These are phyloP conservation scores for Allodekkera sacchari DNA, from an alignment of 805 yeast genomes.

Conservation along the genomic window DNA sequence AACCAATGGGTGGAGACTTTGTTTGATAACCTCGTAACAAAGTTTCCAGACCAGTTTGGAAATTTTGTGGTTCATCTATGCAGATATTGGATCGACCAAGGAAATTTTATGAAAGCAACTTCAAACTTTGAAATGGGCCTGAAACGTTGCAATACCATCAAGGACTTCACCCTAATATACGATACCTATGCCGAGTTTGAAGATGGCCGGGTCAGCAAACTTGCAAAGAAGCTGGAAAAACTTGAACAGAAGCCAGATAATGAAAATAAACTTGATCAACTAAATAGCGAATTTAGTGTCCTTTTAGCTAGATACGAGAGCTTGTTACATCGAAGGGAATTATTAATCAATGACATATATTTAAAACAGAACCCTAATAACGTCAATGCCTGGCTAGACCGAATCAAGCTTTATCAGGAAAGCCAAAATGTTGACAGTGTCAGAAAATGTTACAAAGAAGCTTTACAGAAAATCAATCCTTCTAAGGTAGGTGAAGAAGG, in stretches of 20 bases:
- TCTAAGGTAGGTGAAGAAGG: conserved; percentile 34
- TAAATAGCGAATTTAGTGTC: conserved; percentile 31
- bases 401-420: conserved; percentile 40
- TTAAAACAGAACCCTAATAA: conserved; percentile 54
- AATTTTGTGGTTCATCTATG: conserved; percentile 40
- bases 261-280: conserved; percentile 10
- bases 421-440: conserved; percentile 32
- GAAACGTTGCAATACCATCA: conserved; percentile 36
- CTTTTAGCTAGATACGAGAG: conserved; percentile 42
- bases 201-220: conserved; percentile 35
- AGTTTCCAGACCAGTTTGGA: conserved; percentile 55
- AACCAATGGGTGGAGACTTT: conserved; percentile 12
- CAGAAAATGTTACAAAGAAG: conserved; percentile 52
- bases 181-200: conserved; percentile 56
- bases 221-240: conserved; percentile 19
- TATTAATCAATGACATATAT: conserved; percentile 58
- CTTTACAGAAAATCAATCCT: conserved; percentile 61
- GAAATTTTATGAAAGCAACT: conserved; percentile 30
- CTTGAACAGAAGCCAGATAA: conserved; percentile 8
- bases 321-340: conserved; percentile 46
- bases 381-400: conserved; percentile 60
- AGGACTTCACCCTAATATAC: conserved; percentile 56
- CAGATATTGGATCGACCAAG: conserved; percentile 33
- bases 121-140: conserved; percentile 43
- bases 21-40: conserved; percentile 26